Conservation (phyloP, 2,329 filamentous ascomycete species). For the Fusarium sp. region DNA sequence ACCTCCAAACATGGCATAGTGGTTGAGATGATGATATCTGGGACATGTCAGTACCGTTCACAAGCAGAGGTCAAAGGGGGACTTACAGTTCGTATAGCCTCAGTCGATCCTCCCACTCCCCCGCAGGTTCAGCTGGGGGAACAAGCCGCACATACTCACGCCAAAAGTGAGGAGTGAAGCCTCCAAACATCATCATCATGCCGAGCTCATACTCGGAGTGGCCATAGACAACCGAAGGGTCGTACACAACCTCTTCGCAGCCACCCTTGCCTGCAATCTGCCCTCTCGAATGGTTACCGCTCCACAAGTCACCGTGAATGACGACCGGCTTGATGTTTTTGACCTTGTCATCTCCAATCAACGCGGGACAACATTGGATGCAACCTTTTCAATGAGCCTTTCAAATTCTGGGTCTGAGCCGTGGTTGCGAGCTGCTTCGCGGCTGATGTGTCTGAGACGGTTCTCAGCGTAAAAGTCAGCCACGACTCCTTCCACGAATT, state of each 20-base stretch:
- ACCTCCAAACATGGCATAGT: slow-evolving; percentile 86
- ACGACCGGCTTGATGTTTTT: slow-evolving; percentile 79
- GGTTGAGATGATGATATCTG: slow-evolving; percentile 91
- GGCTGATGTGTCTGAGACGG: slow-evolving; percentile 75
- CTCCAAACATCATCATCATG: slow-evolving; percentile 97
- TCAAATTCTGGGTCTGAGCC: slow-evolving; percentile 73
- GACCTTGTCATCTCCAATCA: slow-evolving; percentile 78
- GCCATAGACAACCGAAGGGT: slow-evolving; percentile 84
- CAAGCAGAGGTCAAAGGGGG: background rate
- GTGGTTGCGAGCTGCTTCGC: slow-evolving; percentile 68
- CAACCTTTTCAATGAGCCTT: slow-evolving; percentile 73
- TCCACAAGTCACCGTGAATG: slow-evolving; percentile 94
- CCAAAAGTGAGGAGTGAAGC: slow-evolving; percentile 79
- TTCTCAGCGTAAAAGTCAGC: slow-evolving; percentile 87
- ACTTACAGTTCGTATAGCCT: slow-evolving; percentile 83
- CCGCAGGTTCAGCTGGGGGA: slow-evolving; percentile 81
- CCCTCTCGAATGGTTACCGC: slow-evolving; percentile 81
- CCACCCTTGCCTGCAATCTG: slow-evolving; percentile 67
- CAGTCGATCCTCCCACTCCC: slow-evolving; percentile 88
- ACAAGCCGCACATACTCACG: slow-evolving; percentile 81
- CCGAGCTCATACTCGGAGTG: slow-evolving; percentile 92
- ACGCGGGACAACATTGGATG: slow-evolving; percentile 75
- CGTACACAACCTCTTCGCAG: slow-evolving; percentile 82
- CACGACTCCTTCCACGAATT: slow-evolving; percentile 81
- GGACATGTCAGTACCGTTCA: background rate